Evolutionary conservation across 495 filamentous ascomycete species (phyloP).

Genomic region (Tuber umbilicatum): DNA sequence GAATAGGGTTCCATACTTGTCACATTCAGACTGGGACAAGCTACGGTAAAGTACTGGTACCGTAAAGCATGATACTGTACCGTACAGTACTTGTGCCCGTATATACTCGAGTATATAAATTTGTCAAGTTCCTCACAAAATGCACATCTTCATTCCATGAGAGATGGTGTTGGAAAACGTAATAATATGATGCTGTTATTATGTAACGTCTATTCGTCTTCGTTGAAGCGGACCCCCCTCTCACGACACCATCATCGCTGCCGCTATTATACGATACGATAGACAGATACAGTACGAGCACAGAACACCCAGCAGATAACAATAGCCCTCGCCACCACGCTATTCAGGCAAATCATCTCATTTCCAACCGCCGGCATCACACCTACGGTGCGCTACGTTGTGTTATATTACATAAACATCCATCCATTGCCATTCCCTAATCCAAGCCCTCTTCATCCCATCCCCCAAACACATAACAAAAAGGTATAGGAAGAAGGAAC

Average conservation of each 20-base stretch:
- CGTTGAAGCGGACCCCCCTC: background rate
- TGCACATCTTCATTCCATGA: background rate
- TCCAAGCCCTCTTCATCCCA: background rate
- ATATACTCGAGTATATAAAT: background rate
- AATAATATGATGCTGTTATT: background rate
- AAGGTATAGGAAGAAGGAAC: background rate
- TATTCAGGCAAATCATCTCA: background rate
- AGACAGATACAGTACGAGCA: background rate
- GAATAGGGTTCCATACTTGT: background rate
- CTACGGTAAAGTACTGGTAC: too few relatives aligned
- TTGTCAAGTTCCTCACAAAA: background rate
- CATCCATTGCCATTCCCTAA: background rate
- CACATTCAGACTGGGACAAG: background rate
- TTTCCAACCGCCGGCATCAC: background rate
- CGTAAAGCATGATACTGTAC: too few relatives aligned
- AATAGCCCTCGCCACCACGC: background rate
- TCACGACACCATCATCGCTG: background rate
- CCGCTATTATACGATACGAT: background rate
- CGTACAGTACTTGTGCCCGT: too few relatives aligned
- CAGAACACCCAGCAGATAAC: background rate
- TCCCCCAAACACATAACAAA: background rate
- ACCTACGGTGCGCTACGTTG: background rate
- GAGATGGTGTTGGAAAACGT: background rate
- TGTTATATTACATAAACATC: background rate
- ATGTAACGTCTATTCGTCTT: background rate